These are phyloP conservation scores for Oldenlandia corymbosa DNA, from an alignment of 257 asterid genomes.

Conservation along the genomic window DNA sequence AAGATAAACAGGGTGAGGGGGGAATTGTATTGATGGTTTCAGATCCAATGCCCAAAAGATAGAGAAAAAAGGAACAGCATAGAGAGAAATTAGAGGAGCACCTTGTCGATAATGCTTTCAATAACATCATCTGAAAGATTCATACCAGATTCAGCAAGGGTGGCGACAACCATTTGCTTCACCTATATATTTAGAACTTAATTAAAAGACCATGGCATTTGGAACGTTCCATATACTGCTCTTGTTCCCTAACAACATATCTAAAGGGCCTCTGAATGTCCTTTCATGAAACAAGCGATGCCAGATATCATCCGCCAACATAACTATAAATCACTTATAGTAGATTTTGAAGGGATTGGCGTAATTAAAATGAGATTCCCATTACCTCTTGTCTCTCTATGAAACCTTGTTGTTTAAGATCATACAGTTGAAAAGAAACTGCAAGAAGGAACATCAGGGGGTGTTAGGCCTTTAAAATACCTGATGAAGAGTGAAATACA, in stretches of 20 bases:
- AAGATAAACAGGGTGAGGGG: background rate
- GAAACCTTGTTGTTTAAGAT: conserved; percentile 98
- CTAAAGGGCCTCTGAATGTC: background rate
- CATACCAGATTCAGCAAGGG: conserved; percentile 98
- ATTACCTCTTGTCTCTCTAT: conserved; percentile 99
- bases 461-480: background rate
- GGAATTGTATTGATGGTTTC: background rate
- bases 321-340: background rate
- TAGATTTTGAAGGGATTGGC: background rate
- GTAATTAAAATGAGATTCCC: background rate
- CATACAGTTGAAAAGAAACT: conserved; percentile 97
- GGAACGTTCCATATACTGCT: background rate
- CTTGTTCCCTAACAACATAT: background rate
- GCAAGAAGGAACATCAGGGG: conserved; percentile 21
- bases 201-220: background rate
- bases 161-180: conserved; percentile 98
- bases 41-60: background rate
- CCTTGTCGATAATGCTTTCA: conserved; percentile 98
- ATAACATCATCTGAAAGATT: conserved; percentile 92
- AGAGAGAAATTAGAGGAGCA: conserved; percentile 20
- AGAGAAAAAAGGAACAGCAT: conserved; percentile 1
- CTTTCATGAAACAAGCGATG: background rate
- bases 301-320: background rate
- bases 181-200: conserved; percentile 44
- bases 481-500: background rate